Evolutionary conservation across 2,329 filamentous ascomycete genomes (phyloP), one percentile per base, ranked within the genome.

Genomic region (Fusarium setosum): DNA sequence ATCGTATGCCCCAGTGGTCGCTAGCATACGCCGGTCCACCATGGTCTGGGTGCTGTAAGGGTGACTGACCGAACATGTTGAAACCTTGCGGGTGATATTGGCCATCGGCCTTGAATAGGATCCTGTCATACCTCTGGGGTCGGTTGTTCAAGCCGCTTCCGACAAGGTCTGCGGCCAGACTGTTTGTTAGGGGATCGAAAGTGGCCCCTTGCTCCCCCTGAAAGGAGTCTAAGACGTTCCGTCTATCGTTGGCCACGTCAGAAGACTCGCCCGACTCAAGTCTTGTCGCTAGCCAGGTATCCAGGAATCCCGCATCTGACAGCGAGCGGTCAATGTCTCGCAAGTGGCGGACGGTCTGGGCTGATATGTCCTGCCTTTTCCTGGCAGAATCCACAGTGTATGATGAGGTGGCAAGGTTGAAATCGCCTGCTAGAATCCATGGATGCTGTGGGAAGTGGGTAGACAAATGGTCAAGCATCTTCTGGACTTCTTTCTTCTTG

Each of bases 121-220:
- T 88, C 31, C 89, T 82, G 68, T 91, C 88, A 61, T 91, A 91
- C 45, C 90, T 78, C 69, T 91, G 89, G 3, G 89, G 88, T 18
- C 87, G 80, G 65, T 83, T 83, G 45, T 86, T 81, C 44, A 79
- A 74, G 2, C 82, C 81, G 42, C 72, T 77, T 4, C 79, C 80
- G 2, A 84, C 82, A 4, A 82, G 82, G 11, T 80, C 77, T 2
- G 83, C 81, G 4, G 89, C 88, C 12, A 90, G 78, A 1, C 75
- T 72, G 67, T 92, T 92, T 6, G 76, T 75, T 3, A 76, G 75
- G 1, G 88, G 88, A 68, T 91, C 84, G 71, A 89, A 91, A 0
- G 89, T 92, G 4, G 88, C 86, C 2, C 88, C 89, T 61, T 87
- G 81, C 71, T 91, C 88, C 2, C 88, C 89, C 51, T 87, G 83